Evolutionary conservation across 169 alveolate genomes (phyloP).

Genomic region (Eimeria brunetti): DNA sequence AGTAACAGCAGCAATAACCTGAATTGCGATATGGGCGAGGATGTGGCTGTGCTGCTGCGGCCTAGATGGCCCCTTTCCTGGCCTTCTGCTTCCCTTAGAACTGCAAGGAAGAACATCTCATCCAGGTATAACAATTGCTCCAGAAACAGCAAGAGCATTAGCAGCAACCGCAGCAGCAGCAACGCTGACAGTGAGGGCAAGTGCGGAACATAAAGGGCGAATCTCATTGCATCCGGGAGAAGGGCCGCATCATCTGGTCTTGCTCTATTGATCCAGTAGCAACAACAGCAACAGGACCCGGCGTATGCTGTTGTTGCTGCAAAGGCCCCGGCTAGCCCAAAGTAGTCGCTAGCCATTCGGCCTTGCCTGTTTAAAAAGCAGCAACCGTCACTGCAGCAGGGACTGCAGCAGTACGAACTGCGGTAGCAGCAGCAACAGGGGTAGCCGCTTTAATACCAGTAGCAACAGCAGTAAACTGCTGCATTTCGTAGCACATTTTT

Average conservation of each 20-base stretch:
- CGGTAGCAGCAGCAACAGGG: slow-evolving; percentile 2
- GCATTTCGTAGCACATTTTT: background rate
- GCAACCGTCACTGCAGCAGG: slow-evolving; percentile 20
- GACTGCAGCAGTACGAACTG: background rate
- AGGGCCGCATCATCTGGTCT: background rate
- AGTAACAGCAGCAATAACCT: slow-evolving; percentile 2
- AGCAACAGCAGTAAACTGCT: background rate
- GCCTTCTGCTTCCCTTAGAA: slow-evolving; percentile 49
- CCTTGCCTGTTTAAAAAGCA: background rate
- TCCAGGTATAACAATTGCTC: background rate
- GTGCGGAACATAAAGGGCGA: background rate
- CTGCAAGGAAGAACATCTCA: slow-evolving; percentile 3
- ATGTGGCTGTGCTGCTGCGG: slow-evolving; percentile 59
- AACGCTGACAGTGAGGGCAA: slow-evolving; percentile 14
- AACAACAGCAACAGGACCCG: background rate
- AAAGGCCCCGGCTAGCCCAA: background rate
- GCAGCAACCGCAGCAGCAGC: slow-evolving; percentile 39
- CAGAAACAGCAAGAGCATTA: slow-evolving; percentile 31
- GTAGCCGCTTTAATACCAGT: background rate
- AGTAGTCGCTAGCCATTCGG: background rate
- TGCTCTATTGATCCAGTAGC: background rate
- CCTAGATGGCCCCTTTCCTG: slow-evolving; percentile 62
- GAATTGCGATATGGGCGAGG: background rate
- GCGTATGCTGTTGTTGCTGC: background rate
- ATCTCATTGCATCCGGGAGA: background rate